Evolutionary conservation across 1,284 basidiomycete species (phyloP), one percentile per base, ranked within the genome.

Genomic region (Kwoniella shivajii): DNA sequence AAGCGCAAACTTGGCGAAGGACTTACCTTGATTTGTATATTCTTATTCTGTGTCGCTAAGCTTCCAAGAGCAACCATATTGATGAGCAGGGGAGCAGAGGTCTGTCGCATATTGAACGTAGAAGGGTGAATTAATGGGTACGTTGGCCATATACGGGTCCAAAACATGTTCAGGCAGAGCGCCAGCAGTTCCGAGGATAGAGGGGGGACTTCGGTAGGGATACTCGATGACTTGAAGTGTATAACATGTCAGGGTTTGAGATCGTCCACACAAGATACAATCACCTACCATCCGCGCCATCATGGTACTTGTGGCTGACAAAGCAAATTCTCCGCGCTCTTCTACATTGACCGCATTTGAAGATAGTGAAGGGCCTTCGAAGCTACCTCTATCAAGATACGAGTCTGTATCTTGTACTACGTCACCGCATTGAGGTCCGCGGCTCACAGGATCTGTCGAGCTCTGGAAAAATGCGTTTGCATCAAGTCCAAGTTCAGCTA

Each of bases 101-200:
- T 46, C 30, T 46, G 27, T 14, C 27, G 18, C 18, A 46, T 20
- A 18, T 46, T 46, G 44, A 46, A 46, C 11, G 44, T 46, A 11
- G 44, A 46, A 14, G 44, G 44, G 26, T 46, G 44, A 14, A 46
- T 29, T 26, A 46, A 31, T 5, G 44, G 44, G 10, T 11, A 46
- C 6, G 30, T 46, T 18, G 44, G 44, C 44, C 44, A 46, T 10
- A 46, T 14, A 29, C 44, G 26, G 11, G 44, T 46, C 44, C 44
- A 46, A 18, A 46, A 46, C 44, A 46, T 46, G 29, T 46, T 46
- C 6, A 46, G 44, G 22, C 44, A 46, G 14, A 46, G 26, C 6
- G 24, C 29, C 27, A 46, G n/a, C 5, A 26, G 13, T 9, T 46
- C 44, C 14, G 44, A 46, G 14, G 44, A 46, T 6, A 46, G 13